Evolutionary conservation across 208 protist genomes (phyloP), one percentile per base, ranked within the genome.

Genomic region (Wallacemonas sp.): DNA sequence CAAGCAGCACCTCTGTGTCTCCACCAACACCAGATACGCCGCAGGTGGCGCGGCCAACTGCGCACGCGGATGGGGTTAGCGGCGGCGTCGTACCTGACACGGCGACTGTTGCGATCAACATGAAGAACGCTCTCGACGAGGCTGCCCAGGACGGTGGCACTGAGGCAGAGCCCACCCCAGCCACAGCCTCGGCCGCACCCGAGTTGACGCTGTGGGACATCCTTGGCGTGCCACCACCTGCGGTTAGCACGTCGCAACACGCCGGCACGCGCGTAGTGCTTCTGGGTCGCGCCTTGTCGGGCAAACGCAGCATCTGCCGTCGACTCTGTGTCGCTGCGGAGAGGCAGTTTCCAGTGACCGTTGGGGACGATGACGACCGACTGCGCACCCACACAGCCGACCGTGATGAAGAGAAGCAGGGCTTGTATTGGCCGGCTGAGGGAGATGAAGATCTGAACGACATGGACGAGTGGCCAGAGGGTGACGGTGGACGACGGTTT

Each of bases 241-340:
- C 82, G 34, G 61, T 14, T 17, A 51, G 68, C 51, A 60, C 72
- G 21, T 75, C 79, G n/a, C 75, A 82, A 64, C 66, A 82, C 62
- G 34, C 58, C 12, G 63, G 65, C 26, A 67, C 69, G 21, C 78
- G 86, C 12, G 77, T 96, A 8, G 70, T 96, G 6, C 53, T 96
- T 36, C 53, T 96, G 11, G 90, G 90, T 9, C 70, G 83, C 14
- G 76, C 83, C 9, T 62, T 82, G 11, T 85, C 79, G 44, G 90
- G 90, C 0, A 96, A 96, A 66, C 79, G 90, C 3, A 88, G 87
- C 33, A 64, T 93, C 33, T 82, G 81, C 49, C 77, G 70, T 14
- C 77, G 76, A 2, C 74, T 96, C 2, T 79, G 82, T 46, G 72
- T 74, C 4, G 90, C 90, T 1, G 84, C 85, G 26, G 75, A 82